A percentile compares a stretch with the other conserved stretches of the same genome.
phyloP scores from a whole-genome alignment of 2,329 filamentous ascomycete species.

The Didymella glomerata region DNA sequence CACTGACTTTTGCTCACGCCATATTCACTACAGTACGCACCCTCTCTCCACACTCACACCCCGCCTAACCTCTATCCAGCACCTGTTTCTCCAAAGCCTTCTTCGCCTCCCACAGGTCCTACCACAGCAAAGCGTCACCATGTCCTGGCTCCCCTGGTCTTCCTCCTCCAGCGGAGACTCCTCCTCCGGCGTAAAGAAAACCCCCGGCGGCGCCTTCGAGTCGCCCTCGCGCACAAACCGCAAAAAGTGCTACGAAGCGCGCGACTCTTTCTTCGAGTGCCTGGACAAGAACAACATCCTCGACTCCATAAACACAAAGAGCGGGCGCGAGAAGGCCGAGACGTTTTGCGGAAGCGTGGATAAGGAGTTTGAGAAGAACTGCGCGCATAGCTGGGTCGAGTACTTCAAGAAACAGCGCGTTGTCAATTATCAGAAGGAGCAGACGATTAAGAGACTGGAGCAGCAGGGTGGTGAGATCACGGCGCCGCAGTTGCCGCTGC shows the following conservation, averaged over 20 bases:
- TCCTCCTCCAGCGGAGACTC: constrained; percentile 46
- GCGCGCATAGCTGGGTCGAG: constrained; percentile 90
- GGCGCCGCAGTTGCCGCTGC: constrained; percentile 46
- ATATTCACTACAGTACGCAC: too few relatives aligned
- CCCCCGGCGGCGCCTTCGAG: constrained; percentile 65
- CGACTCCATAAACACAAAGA: constrained; percentile 70
- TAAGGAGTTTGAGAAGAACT: constrained; percentile 80
- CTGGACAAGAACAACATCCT: constrained; percentile 83
- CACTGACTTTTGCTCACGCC: neutral
- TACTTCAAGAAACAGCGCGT: constrained; percentile 98
- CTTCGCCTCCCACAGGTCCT: constrained; percentile 19
- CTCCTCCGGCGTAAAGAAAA: constrained; percentile 54
- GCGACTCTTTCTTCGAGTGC: constrained; percentile 88
- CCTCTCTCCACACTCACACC: too few relatives aligned
- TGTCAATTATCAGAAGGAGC: constrained; percentile 86
- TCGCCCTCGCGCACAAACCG: constrained; percentile 88
- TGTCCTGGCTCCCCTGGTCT: constrained; percentile 62
- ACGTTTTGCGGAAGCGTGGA: constrained; percentile 73
- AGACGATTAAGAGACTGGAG: constrained; percentile 62
- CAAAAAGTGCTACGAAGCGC: constrained; percentile 84
- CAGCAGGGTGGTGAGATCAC: constrained; percentile 53
- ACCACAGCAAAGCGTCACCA: too few relatives aligned
- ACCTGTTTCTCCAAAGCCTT: too few relatives aligned
- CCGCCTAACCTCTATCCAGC: too few relatives aligned
- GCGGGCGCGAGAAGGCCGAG: constrained; percentile 58